Conservation (phyloP, 2,329 filamentous ascomycete genomes). For the Claviceps arundinis region DNA sequence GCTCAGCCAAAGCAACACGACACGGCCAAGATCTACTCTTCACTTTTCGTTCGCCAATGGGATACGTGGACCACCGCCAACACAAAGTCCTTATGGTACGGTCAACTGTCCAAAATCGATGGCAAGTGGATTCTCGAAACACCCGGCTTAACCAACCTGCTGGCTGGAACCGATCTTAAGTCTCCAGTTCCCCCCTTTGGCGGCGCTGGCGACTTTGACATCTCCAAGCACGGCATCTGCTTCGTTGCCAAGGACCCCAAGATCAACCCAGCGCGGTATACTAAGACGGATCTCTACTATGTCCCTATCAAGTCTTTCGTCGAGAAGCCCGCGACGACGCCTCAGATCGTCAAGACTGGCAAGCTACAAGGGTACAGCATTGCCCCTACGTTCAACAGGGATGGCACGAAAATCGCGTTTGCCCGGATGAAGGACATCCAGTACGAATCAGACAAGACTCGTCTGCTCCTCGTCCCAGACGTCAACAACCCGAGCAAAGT, state of each 20-base stretch:
- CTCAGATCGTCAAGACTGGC: constrained; percentile 37
- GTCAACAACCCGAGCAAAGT: constrained; percentile 43
- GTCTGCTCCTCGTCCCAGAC: constrained; percentile 51
- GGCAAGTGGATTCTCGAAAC: constrained; percentile 28
- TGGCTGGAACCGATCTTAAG: constrained; percentile 45
- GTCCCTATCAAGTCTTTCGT: constrained; percentile 50
- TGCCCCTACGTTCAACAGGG: constrained; percentile 59
- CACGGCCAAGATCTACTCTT: constrained; percentile 57
- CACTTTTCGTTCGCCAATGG: constrained; percentile 73
- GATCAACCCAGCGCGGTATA: constrained; percentile 58
- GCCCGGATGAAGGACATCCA: constrained; percentile 62
- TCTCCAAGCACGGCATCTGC: constrained; percentile 49
- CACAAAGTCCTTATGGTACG: constrained; percentile 61
- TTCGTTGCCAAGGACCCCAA: constrained; percentile 66
- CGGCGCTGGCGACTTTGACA: constrained; percentile 67
- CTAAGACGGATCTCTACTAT: constrained; percentile 71
- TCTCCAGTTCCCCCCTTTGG: constrained; percentile 69
- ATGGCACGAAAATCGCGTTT: constrained; percentile 60
- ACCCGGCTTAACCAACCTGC: constrained; percentile 45
- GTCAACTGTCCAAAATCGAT: constrained; percentile 37
- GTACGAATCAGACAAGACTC: constrained; percentile 66
- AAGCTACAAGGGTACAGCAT: constrained; percentile 50
- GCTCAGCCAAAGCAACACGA: constrained; percentile 46
- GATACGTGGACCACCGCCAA: constrained; percentile 60
- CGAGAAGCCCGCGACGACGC: constrained; percentile 35